Conservation (phyloP, 225 moss, liverwort and hornwort species). For the Polytrichum formosum region DNA sequence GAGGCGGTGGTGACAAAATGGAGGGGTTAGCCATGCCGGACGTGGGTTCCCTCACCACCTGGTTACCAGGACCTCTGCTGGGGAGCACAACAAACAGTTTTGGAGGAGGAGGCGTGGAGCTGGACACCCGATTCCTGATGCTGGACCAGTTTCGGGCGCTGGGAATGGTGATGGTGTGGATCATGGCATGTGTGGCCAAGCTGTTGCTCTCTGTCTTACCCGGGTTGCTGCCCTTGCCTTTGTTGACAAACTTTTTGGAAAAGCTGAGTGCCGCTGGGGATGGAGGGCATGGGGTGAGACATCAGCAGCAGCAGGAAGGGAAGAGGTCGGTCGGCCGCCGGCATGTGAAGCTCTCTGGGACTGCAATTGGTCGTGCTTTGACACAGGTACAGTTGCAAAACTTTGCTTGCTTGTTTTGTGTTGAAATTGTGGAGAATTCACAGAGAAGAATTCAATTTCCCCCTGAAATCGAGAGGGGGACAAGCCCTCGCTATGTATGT, state of each 20-base stretch:
- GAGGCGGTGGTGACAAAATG: background rate
- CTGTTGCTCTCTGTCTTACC: constrained; percentile 53
- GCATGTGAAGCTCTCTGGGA: constrained; percentile 17
- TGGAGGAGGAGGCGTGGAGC: constrained; percentile 33
- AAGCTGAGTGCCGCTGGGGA: constrained; percentile 26
- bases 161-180: constrained; percentile 41
- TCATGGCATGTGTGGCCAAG: constrained; percentile 42
- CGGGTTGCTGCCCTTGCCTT: constrained; percentile 23
- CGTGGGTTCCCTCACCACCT: constrained; percentile 3
- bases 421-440: background rate
- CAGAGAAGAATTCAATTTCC: no score
- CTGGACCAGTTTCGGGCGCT: constrained; percentile 34
- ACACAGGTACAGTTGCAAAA: constrained; percentile 32
- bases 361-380: constrained; percentile 59
- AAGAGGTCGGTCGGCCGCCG: background rate
- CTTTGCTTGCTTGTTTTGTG: no score
- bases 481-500: no score
- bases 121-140: constrained; percentile 27
- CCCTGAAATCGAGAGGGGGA: no score
- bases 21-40: background rate
- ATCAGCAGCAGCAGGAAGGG: background rate
- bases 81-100: constrained; percentile 21
- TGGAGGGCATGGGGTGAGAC: background rate
- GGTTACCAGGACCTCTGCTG: constrained; percentile 19
- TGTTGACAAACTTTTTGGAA: constrained; percentile 28